These are phyloP conservation scores for Orychophragmus violaceus DNA, from an alignment of 345 rosid genomes.

Conservation along the genomic window DNA sequence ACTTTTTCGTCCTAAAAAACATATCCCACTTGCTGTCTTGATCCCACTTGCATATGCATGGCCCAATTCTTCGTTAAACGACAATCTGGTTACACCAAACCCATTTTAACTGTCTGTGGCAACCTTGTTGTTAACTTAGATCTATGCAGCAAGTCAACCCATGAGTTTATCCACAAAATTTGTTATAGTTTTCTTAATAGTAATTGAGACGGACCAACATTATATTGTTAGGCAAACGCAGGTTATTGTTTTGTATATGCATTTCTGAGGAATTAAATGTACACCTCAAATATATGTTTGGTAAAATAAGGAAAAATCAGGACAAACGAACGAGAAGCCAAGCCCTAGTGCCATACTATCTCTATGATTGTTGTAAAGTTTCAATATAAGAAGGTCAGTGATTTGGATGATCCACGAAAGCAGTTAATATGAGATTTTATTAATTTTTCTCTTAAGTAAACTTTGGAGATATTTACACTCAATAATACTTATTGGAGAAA, in stretches of 20 bases:
- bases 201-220: neutral
- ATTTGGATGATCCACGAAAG: too few species aligned
- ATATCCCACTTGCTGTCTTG: neutral
- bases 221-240: neutral
- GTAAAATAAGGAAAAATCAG: neutral
- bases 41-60: conserved; percentile 12
- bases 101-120: neutral
- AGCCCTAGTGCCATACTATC: conserved; percentile 4
- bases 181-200: neutral
- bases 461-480: too few species aligned
- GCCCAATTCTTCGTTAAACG: conserved; percentile 5
- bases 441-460: too few species aligned
- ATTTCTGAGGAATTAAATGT: neutral
- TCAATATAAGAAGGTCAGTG: too few species aligned
- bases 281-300: neutral
- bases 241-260: neutral
- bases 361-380: neutral
- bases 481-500: too few species aligned
- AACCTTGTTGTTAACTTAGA: neutral
- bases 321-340: neutral
- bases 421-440: too few species aligned
- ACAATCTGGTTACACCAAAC: conserved; percentile 4
- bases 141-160: neutral
- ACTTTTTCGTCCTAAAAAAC: neutral
- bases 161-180: neutral